Base-by-base conservation (phyloP, 495 filamentous ascomycete species). In the Penicillium desertorum region DNA sequence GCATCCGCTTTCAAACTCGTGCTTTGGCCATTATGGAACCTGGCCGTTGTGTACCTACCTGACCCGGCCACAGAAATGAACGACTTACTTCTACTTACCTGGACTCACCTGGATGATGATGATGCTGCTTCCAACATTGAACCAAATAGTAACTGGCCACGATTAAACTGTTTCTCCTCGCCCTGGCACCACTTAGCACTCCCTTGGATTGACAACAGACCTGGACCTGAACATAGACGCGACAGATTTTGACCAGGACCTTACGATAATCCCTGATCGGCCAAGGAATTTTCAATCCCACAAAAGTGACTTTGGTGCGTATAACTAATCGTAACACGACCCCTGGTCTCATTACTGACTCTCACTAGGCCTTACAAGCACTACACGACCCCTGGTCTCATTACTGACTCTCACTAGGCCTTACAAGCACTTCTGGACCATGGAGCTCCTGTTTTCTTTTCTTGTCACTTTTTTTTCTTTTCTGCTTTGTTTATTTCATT, bases 351-450 rank as follows among this genome's bases (percentile, higher is more conserved):
- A 11, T 39, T 54, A 54, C 65, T 66, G 60, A 68, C 45, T 50
- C 14, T 32, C 30, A 44, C 47, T 45, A 65, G 64, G 64, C 48
- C 43, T 59, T 59, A n/a, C 25, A 25, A 37, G 44, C 47, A 45
- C 51, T 6, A n/a, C n/a, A n/a, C n/a, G n/a, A n/a, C n/a, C n/a
- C 34, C 10, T 37, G 25, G 4, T 27, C 45, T 46, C n/a, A 11
- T 39, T 54, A 54, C 65, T 66, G 60, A 68, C 45, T 50, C 14
- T 32, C 30, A 44, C 47, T 45, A 65, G 64, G 64, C 48, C 43
- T 59, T 59, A n/a, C 25, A 25, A 37, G 44, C 47, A 45, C 51
- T 6, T 23, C 45, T 70, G 71, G 70, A 72, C 60, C 58, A 56
- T 51, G 62, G 68, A 70, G 22, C 48, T 57, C 30, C 48, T 46